Conservation (phyloP, 2,329 filamentous ascomycete genomes). For the Monosporascus sp. region DNA sequence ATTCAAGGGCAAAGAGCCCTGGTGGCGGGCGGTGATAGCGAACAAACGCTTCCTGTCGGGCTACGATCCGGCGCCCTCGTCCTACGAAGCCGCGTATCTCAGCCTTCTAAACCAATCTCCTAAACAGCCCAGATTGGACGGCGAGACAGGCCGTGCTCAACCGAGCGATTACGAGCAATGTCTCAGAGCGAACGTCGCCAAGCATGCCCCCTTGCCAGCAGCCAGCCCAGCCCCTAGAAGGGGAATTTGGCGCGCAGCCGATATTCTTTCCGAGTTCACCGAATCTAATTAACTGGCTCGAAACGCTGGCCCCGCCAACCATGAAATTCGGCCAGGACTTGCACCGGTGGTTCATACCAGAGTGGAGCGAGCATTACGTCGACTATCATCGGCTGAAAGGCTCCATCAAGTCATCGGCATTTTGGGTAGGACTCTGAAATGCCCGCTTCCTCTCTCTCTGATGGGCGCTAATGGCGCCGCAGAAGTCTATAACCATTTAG, state of each 20-base stretch:
- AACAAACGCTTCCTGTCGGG: slow-evolving; percentile 2
- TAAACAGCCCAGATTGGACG: not conserved
- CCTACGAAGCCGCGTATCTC: slow-evolving; percentile 4
- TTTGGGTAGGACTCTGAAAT: too few relatives aligned
- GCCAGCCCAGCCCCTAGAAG: too few relatives aligned
- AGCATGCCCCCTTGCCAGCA: not conserved
- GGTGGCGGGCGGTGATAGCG: slow-evolving; percentile 1
- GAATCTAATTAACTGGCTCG: not conserved
- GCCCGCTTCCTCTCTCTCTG: not conserved
- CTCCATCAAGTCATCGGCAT: slow-evolving; percentile 6
- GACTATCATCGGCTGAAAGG: slow-evolving; percentile 23
- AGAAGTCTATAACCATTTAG: not conserved
- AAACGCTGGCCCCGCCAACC: not conserved
- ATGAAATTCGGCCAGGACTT: slow-evolving; percentile 28
- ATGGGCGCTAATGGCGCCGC: not conserved
- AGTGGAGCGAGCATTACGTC: slow-evolving; percentile 23
- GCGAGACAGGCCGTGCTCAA: too few relatives aligned
- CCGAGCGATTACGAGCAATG: not conserved
- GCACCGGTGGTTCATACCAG: slow-evolving; percentile 18
- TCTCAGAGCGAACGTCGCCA: not conserved
- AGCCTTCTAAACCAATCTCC: not conserved
- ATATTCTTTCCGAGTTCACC: not conserved
- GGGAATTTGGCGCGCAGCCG: not conserved
- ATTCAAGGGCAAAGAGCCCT: slow-evolving; percentile 1
- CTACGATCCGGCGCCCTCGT: slow-evolving; percentile 2